Evolutionary conservation across 495 filamentous ascomycete genomes (phyloP), one percentile per base, ranked within the genome.

Genomic region (Trichoderma orchidacearum): DNA sequence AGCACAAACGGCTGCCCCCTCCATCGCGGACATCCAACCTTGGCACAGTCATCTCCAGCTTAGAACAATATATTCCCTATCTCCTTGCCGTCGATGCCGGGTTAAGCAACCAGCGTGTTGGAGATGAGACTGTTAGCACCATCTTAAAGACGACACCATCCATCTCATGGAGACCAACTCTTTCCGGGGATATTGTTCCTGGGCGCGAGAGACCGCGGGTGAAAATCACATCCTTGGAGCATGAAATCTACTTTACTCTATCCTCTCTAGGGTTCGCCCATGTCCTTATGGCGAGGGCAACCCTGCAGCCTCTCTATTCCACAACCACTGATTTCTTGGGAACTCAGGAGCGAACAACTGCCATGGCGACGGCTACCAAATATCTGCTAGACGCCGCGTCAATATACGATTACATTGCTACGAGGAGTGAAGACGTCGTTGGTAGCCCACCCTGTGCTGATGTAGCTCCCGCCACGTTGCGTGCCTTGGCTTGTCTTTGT

Each of bases 131-230:
- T 36, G 71, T 93, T 58, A 80, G 86, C 58, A 72, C 93, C 17
- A 78, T 80, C 17, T 59, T 70, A 35, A 68, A 61, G 23, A 63
- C 70, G n/a, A 62, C 64, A 6, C 75, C 83, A 5, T 70, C 71
- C 53, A 77, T 89, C 21, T 79, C 87, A 80, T 97, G 93, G 93
- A 84, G 88, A n/a, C 75, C 86, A 3, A 89, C 85, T 0, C 69
- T 98, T 27, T 77, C 86, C 30, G 70, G 71, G n/a, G 69, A 60
- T 58, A 52, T 74, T 0, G 62, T 81, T 15, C 79, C 80, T 3
- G 82, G 80, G 8, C 78, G 78, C 36, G 80, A 84, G 57, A 72
- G 72, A 8, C 68, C 82, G 17, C 80, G 90, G 28, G 63, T 84
- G 12, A 82, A 80, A 32, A 73, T 90, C n/a, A 73, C 74, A 35